Base-by-base conservation (phyloP, 257 asterid genomes). In the Nicotiana otophora region DNA sequence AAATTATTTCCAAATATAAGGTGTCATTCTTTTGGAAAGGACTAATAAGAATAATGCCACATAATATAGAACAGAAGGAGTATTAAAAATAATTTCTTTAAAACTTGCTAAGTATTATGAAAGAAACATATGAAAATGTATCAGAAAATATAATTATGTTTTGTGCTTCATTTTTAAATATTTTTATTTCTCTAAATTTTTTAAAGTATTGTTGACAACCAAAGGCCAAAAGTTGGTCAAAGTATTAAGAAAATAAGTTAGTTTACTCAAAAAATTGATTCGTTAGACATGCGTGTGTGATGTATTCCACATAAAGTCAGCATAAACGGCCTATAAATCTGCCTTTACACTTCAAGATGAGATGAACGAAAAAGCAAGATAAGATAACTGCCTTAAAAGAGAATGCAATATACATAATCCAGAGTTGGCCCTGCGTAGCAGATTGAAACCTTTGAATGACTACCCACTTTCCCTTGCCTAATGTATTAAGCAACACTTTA, bases 321-420 rank as follows among this genome's bases (percentile, higher is more conserved):
- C 51, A 42, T 42, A 42, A 42, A 42, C 51, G 77, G 77, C 65
- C 83, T 48, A 65, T 53, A 48, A 28, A 17, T 33, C 17, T 81
- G 26, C 16, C 67, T 81, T 81, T 81, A 81, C 83, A 64, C 54
- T 77, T 65, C 46, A 66, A 65, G 16, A 81, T 81, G 36, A 31
- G 20, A 19, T 19, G 0, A 20, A 15, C 51, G 0, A 10, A 36
- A 77, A 57, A 5, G 31, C 1, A 55, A 78, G 31, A 55, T 78
- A 78, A 55, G 68, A 54, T 78, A 60, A 55, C 15, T 78, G 48
- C 48, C 20, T 17, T 30, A 14, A 2, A 30, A 60, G 33, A 54
- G 65, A 30, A 54, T 20, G 33, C 28, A 6, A 8, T 67, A 34
- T 26, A 54, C 31, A 34, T 60, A 78, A 39, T 70, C 78, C 33